A percentile compares a stretch with the other conserved stretches of the same genome.
phyloP scores from a whole-genome alignment of 2,329 filamentous ascomycete species.

The Neonectria punicea region DNA sequence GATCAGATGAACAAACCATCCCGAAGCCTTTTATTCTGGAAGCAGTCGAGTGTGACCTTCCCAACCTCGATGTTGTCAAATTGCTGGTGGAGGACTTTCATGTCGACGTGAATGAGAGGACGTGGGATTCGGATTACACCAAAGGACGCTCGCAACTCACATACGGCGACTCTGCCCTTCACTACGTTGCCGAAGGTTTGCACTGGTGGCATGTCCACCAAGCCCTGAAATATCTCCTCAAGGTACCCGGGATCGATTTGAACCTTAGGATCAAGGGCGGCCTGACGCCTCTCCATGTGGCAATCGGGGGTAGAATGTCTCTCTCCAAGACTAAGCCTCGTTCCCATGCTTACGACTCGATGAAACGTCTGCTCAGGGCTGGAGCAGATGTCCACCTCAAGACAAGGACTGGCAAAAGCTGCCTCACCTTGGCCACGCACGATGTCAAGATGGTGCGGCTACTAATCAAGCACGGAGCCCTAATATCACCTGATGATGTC shows the following conservation, averaged over 20 bases:
- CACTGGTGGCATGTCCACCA: slow-evolving; percentile 13
- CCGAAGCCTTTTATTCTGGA: not conserved
- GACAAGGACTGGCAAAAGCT: not conserved
- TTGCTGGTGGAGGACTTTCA: not conserved
- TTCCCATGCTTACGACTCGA: not conserved
- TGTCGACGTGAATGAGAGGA: not conserved
- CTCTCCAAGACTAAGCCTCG: not conserved
- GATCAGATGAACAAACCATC: not conserved
- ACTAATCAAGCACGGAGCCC: slow-evolving; percentile 5
- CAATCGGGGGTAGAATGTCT: not conserved
- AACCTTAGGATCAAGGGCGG: slow-evolving; percentile 5
- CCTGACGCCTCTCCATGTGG: slow-evolving; percentile 11
- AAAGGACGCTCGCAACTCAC: not conserved
- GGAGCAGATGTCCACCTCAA: slow-evolving; percentile 3
- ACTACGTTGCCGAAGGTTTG: slow-evolving; percentile 5
- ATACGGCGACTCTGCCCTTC: slow-evolving; percentile 4
- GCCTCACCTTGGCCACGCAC: not conserved
- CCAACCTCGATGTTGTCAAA: not conserved
- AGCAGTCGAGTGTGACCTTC: not conserved
- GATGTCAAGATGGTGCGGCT: not conserved
- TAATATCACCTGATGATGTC: not conserved
- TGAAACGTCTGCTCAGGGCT: slow-evolving; percentile 10
- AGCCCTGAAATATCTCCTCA: slow-evolving; percentile 7
- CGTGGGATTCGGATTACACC: not conserved
- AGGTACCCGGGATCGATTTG: not conserved